phyloP scores from a whole-genome alignment of 768 basidiomycete genomes.

The Rhizopogon rudus region DNA sequence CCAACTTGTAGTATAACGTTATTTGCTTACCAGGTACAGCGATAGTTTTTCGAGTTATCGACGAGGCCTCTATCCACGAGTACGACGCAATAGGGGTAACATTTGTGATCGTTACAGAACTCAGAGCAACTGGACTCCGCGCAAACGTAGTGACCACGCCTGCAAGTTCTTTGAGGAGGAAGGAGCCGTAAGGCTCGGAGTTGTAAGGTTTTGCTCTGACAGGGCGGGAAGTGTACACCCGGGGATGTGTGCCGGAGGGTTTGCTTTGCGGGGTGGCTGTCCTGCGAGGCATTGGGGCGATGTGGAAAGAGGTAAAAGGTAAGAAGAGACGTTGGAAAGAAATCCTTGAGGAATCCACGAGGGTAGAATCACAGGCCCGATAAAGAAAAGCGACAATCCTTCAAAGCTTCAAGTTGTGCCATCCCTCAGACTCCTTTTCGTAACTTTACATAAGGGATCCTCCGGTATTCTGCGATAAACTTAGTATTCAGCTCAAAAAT shows the following conservation, averaged over 20 bases:
- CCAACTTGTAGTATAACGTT: neutral
- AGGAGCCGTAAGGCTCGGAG: neutral
- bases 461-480: too few relatives aligned
- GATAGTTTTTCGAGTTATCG: slow-evolving; percentile 36
- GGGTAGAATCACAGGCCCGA: too few relatives aligned
- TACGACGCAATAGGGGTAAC: slow-evolving; percentile 46
- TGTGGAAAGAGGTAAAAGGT: neutral
- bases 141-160: slow-evolving; percentile 13
- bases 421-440: too few relatives aligned
- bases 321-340: neutral
- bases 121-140: slow-evolving; percentile 2
- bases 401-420: too few relatives aligned
- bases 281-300: neutral
- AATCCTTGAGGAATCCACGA: too few relatives aligned
- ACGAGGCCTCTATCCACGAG: slow-evolving; percentile 39
- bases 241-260: neutral
- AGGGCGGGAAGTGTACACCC: neutral
- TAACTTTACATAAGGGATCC: too few relatives aligned
- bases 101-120: slow-evolving; percentile 30
- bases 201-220: neutral
- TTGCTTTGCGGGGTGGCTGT: neutral
- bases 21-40: slow-evolving; percentile 39
- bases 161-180: slow-evolving; percentile 20
- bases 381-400: too few relatives aligned
- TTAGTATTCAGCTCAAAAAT: too few relatives aligned